phyloP scores from a whole-genome alignment of 2,329 filamentous ascomycete genomes.

The Boeremia lycopersici region DNA sequence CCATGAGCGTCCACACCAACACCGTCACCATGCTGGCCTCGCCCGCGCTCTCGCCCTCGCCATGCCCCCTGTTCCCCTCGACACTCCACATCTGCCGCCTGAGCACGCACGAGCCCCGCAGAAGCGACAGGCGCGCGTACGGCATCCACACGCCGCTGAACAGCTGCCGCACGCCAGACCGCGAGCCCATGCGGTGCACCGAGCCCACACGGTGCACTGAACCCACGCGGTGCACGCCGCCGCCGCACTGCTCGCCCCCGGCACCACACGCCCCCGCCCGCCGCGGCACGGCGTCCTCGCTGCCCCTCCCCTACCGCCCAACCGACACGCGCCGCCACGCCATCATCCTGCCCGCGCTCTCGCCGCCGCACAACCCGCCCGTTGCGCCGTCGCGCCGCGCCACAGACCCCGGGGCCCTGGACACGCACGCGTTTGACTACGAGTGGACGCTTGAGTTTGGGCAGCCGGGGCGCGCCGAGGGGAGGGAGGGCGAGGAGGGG shows the following conservation, averaged over 20 bases:
- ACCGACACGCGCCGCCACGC: constrained; percentile 11
- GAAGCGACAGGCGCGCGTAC: neutral
- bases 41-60: constrained; percentile 8
- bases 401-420: no score
- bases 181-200: neutral
- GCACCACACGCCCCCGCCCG: neutral
- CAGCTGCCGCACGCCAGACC: neutral
- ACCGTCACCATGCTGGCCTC: constrained; percentile 3
- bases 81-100: neutral
- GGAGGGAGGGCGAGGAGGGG: no score
- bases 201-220: neutral
- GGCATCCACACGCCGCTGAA: constrained; percentile 3
- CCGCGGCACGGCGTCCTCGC: neutral
- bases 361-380: neutral
- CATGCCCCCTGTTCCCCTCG: constrained; percentile 4
- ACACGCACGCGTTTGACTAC: no score
- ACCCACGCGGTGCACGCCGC: neutral
- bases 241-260: neutral
- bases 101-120: neutral
- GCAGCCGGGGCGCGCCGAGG: no score
- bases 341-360: neutral
- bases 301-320: neutral
- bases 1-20: neutral
- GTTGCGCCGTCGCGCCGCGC: no score
- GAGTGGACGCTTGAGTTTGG: no score